These are phyloP conservation scores for Yarrowia sp. DNA, from an alignment of 805 yeast genomes.

Conservation along the genomic window DNA sequence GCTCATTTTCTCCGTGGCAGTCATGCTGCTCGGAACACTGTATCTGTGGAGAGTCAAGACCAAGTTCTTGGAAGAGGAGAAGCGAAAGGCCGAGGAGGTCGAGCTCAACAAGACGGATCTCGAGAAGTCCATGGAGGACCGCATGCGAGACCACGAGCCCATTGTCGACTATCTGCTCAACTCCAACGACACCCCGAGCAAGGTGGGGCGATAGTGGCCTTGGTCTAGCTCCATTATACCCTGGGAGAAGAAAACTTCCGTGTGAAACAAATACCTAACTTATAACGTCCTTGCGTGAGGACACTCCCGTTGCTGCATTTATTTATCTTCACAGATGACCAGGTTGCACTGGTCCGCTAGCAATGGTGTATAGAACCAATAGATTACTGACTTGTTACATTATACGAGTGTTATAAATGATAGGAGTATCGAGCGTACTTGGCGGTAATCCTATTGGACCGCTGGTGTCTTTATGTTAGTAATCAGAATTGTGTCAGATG, in stretches of 20 bases:
- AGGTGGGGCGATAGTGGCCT: background rate
- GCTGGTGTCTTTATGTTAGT: no score
- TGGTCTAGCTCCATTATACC: background rate
- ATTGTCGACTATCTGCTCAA: constrained; percentile 17
- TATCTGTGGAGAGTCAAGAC: constrained; percentile 59
- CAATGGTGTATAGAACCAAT: constrained; percentile 20
- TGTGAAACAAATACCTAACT: background rate
- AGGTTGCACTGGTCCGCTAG: background rate
- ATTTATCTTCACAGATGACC: background rate
- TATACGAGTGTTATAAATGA: no score
- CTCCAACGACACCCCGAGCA: background rate
- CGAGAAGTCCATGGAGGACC: constrained; percentile 11
- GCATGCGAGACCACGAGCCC: constrained; percentile 24
- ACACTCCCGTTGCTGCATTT: background rate
- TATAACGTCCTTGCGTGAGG: background rate
- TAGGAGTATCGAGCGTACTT: no score
- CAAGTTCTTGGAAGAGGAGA: constrained; percentile 64
- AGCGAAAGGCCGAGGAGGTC: constrained; percentile 8
- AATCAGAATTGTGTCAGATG: no score
- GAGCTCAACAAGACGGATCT: background rate
- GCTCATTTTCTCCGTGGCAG: constrained; percentile 66
- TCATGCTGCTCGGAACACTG: constrained; percentile 50
- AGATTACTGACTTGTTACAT: constrained; percentile 2
- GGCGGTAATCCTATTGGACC: no score
- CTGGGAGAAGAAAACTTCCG: background rate